phyloP scores from a whole-genome alignment of 441 rosid genomes.

The Syzygium syzygioides region DNA sequence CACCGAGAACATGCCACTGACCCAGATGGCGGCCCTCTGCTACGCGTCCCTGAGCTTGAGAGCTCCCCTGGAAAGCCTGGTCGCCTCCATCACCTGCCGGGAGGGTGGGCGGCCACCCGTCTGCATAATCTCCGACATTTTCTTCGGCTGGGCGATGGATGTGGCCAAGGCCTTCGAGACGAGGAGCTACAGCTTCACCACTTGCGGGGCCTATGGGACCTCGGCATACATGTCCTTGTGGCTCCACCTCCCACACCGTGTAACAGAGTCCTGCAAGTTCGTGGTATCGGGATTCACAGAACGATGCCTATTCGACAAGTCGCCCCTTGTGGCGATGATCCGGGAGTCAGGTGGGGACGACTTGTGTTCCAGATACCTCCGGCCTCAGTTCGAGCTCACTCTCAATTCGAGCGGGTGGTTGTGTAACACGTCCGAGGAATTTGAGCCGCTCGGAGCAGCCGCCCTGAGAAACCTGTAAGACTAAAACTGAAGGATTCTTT shows the following conservation, averaged over 20 bases:
- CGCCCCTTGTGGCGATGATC: constrained; percentile 1
- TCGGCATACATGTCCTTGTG: constrained; percentile 7
- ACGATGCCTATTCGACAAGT: background rate
- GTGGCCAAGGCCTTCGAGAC: constrained; percentile 14
- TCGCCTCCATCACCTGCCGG: background rate
- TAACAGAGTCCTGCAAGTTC: background rate
- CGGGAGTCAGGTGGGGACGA: background rate
- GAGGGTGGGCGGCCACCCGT: background rate
- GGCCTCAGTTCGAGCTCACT: constrained; percentile 1
- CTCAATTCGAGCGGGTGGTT: constrained; percentile 8
- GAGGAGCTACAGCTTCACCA: constrained; percentile 1
- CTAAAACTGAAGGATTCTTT: too few species aligned
- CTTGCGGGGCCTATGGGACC: constrained; percentile 8
- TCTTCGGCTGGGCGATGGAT: constrained; percentile 16
- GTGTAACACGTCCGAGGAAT: constrained; percentile 2
- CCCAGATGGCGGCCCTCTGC: background rate
- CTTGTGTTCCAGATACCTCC: background rate
- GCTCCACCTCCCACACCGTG: background rate
- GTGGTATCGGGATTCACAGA: constrained; percentile 12
- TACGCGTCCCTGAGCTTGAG: constrained; percentile 4
- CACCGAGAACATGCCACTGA: background rate
- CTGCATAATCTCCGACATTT: constrained; percentile 10
- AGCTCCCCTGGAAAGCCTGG: constrained; percentile 3
- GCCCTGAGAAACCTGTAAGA: constrained; percentile 13
- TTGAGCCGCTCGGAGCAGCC: background rate